phyloP scores from a whole-genome alignment of 768 basidiomycete genomes.

The Lanmaoa rubissima region DNA sequence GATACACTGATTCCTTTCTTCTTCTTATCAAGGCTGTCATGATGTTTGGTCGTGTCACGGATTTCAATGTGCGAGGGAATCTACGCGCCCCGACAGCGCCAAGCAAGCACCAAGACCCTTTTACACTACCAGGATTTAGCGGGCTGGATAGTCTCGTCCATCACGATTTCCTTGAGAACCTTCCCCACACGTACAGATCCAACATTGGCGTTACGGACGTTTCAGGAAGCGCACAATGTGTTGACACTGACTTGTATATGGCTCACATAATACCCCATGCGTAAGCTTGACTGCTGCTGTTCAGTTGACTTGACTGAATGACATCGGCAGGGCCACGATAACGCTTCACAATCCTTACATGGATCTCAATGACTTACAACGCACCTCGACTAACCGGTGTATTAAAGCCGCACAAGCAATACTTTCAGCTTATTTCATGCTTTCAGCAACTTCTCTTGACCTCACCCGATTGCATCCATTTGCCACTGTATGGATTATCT shows the following conservation, averaged over 20 bases:
- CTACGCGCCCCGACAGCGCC: conserved; percentile 64
- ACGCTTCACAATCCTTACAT: conserved; percentile 85
- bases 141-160: conserved; percentile 69
- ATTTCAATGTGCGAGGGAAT: conserved; percentile 77
- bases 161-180: conserved; percentile 62
- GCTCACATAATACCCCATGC: conserved; percentile 85
- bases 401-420: conserved; percentile 74
- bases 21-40: conserved; percentile 81
- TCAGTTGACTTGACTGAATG: conserved; percentile 7
- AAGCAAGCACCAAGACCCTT: conserved; percentile 74
- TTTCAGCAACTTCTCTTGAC: conserved; percentile 82
- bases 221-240: conserved; percentile 49
- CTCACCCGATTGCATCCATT: conserved; percentile 79
- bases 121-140: conserved; percentile 61
- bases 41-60: conserved; percentile 83
- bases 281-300: conserved; percentile 40
- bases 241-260: conserved; percentile 86
- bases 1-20: conserved; percentile 80
- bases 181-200: conserved; percentile 67
- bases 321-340: conserved; percentile 66
- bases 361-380: conserved; percentile 65
- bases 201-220: conserved; percentile 60
- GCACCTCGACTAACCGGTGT: conserved; percentile 67
- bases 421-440: conserved; percentile 68
- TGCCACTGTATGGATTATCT: conserved; percentile 57